Evolutionary conservation across 2,329 filamentous ascomycete genomes (phyloP), one percentile per base, ranked within the genome.

Genomic region (Elsinoe ampelina): DNA sequence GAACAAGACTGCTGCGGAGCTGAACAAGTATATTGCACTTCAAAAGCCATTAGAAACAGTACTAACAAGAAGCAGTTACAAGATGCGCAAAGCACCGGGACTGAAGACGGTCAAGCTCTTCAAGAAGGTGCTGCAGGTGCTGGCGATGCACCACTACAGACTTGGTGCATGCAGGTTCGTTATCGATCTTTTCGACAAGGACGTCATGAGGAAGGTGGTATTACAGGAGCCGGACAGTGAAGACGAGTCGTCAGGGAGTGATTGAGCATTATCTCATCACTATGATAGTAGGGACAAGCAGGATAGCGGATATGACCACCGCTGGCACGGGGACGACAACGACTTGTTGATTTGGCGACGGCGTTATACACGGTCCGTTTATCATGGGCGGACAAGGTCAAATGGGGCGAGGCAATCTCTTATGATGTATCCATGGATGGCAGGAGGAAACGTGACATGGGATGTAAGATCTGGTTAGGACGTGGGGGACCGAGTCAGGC

Each of bases 121-220:
- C 74, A 84, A 85, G 63, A 88, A 90, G 66, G 84, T 93, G 47
- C 84, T 98, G 76, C 81, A 82, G 7, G 78, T 97, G 50, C 78
- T 98, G 58, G 90, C 96, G 70, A 84, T 83, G 63, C 92, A 95
- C 65, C 89, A 95, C 67, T 97, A 93, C 71, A 82, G 90, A 19
- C 79, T 98, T 1, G 86, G 85, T 1, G 87, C 95, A 26, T 86
- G 92, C 60, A 85, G 92, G 45, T 91, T 95, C 72, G 87, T 95
- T 35, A 84, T 97, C 59, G 93, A 97, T 67, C 74, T 98, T 19
- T 98, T 98, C 65, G 92, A 97, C 66, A 93, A 92, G 72, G 85
- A 82, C 58, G 88, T 97, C 42, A 78, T 97, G 72, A 79, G 90
- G 61, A 82, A 83, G 62, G 87, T 96, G 59, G 87, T 98, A 11